phyloP scores from a whole-genome alignment of 2,329 filamentous ascomycete species.

The Colletotrichum incanum region DNA sequence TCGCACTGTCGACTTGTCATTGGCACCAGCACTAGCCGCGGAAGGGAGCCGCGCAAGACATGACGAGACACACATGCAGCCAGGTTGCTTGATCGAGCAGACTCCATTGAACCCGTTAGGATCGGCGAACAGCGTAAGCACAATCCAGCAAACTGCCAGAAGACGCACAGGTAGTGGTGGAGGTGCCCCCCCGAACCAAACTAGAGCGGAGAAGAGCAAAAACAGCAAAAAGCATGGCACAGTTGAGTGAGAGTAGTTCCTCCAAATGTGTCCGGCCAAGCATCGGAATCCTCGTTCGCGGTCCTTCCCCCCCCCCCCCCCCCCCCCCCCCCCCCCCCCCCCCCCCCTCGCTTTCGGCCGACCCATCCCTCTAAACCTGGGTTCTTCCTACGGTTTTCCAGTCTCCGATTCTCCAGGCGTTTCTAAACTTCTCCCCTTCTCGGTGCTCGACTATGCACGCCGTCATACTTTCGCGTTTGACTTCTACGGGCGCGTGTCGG shows the following conservation, averaged over 20 bases:
- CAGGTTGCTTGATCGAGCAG: constrained; percentile 41
- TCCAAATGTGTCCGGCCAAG: constrained; percentile 33
- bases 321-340: background rate
- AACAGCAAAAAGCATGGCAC: background rate
- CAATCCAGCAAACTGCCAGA: constrained; percentile 34
- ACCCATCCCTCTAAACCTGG: constrained; percentile 22
- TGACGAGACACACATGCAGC: constrained; percentile 36
- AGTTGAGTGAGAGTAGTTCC: constrained; percentile 1
- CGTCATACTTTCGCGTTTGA: constrained; percentile 42
- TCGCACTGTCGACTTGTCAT: constrained; percentile 20
- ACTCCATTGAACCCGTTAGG: constrained; percentile 34
- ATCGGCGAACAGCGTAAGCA: constrained; percentile 41
- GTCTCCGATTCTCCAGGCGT: constrained; percentile 28
- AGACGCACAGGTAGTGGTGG: constrained; percentile 28
- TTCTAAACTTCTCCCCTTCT: constrained; percentile 22
- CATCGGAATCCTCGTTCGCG: constrained; percentile 32
- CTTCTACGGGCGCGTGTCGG: constrained; percentile 37
- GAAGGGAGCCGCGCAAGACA: constrained; percentile 42
- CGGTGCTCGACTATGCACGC: constrained; percentile 38
- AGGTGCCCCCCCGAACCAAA: constrained; percentile 4
- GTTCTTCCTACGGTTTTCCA: constrained; percentile 25
- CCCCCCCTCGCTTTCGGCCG: constrained; percentile 14
- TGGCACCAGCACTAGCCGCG: constrained; percentile 38
- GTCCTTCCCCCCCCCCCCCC: background rate
- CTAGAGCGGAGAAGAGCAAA: background rate